Evolutionary conservation across 805 yeast species (phyloP), one percentile per base, ranked within the genome.

Genomic region (Saccharomycopsis amapae): DNA sequence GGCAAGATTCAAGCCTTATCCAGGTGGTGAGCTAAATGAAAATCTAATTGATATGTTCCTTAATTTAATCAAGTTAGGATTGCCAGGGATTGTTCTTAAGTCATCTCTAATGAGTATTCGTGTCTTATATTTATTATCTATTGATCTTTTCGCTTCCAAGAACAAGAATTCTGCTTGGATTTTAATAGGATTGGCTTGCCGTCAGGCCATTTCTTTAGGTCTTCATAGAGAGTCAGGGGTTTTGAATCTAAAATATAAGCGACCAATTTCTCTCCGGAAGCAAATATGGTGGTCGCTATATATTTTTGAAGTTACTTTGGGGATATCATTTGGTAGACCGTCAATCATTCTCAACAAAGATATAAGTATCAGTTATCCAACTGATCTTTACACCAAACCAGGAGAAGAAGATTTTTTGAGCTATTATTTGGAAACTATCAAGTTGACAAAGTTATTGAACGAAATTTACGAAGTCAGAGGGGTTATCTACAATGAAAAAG

Each of bases 111-210:
- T 64, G 40, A 73, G 77, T 3, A 68, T 73, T 10, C 59, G 75
- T 40, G 59, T 71, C 15, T 52, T 72, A 15, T 61, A 67, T 38
- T 53, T 72, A 26, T 60, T 71, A 32, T 64, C 76, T 0, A 62
- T 69, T 10, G 68, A 73, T 55, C 50, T 73, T 34, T 71, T 71
- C 37, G 62, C 72, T 38, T 63, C 63, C 22, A 69, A 66, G 51
- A 68, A 69, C 34, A 62, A 76, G 48, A 78, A 73, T 48, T 65
- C 72, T 41, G 72, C 74, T 0, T 73, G 72, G 65, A 67, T 71
- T 50, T 50, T 73, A 38, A 58, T 71, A 56, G 72, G 73, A 36
- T 48, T 71, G 38, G 76, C 77, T 5, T 63, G 71, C 1, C 60
- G 73, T 42, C 78, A 73, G 55, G 66, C 72, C 1, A 62, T 67